Percentiles rank a stretch among this genome's conserved stretches.
These are phyloP conservation scores for Eutrema heterophyllum DNA, from an alignment of 345 rosid genomes.

Conservation along the genomic window DNA sequence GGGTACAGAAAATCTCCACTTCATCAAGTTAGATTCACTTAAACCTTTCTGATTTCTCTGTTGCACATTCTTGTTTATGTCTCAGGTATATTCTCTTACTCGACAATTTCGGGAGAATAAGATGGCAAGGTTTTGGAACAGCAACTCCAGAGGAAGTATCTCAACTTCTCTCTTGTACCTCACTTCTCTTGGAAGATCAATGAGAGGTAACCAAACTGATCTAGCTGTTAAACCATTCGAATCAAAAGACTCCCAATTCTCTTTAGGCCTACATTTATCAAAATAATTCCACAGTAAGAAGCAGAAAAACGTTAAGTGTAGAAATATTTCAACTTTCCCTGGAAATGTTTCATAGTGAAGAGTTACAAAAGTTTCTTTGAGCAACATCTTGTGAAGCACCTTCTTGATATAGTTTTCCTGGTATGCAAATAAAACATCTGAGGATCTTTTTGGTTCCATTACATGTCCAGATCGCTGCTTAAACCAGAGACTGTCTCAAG, in stretches of 20 bases:
- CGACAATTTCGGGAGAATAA: constrained; percentile 74
- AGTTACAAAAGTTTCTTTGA: neutral
- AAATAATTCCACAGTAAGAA: neutral
- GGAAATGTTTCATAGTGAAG: neutral
- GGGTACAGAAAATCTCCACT: constrained; percentile 47
- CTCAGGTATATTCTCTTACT: constrained; percentile 64
- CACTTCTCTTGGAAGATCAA: constrained; percentile 59
- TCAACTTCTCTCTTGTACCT: constrained; percentile 69
- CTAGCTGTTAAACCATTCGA: neutral
- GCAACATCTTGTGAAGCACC: neutral
- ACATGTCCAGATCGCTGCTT: constrained; percentile 7
- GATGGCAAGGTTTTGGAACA: constrained; percentile 92
- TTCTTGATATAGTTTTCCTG: neutral
- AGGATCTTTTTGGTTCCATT: neutral
- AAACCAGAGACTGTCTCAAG: neutral
- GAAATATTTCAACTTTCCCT: neutral
- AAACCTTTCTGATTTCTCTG: neutral
- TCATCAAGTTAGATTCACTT: neutral
- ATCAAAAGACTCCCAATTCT: neutral
- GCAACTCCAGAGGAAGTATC: constrained; percentile 70
- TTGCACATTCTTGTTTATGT: neutral
- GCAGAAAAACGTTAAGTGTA: neutral
- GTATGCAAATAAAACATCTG: neutral
- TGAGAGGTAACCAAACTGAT: constrained; percentile 33
- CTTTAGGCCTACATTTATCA: neutral